phyloP scores from a whole-genome alignment of 257 asterid genomes.

The Ilex aquifolium region DNA sequence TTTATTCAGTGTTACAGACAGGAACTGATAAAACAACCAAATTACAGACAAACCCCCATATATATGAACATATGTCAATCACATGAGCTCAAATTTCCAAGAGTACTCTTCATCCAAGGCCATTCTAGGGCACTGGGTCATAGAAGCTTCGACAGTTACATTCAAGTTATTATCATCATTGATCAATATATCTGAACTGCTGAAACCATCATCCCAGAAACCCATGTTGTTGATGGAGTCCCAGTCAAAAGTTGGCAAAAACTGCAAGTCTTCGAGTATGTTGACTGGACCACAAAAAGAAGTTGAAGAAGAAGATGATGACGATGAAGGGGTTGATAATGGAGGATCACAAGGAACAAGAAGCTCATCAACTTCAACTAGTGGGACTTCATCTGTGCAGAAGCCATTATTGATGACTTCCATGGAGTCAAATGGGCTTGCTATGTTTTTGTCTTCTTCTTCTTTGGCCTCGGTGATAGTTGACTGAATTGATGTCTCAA shows the following conservation, averaged over 20 bases:
- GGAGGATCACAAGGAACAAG: conserved; percentile 31
- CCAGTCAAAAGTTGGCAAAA: conserved; percentile 34
- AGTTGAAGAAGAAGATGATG: conserved; percentile 14
- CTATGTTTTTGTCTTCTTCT: conserved; percentile 1
- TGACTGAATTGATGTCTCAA: conserved; percentile 24
- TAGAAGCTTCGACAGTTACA: background rate
- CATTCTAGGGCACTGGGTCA: background rate
- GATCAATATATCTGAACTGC: conserved; percentile 41
- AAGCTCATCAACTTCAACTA: conserved; percentile 64
- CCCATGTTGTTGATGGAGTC: conserved; percentile 35
- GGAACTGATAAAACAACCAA: too few species aligned
- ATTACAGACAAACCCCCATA: too few species aligned
- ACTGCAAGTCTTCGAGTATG: conserved; percentile 30
- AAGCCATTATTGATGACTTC: conserved; percentile 47
- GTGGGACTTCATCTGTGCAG: conserved; percentile 70
- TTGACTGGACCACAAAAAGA: conserved; percentile 6
- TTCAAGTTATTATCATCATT: conserved; percentile 18
- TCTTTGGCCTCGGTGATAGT: conserved; percentile 15
- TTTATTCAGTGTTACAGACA: too few species aligned
- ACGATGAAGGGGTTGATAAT: conserved; percentile 23
- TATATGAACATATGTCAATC: too few species aligned
- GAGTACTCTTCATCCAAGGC: conserved; percentile 15
- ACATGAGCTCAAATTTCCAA: conserved; percentile 16
- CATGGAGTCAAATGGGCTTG: conserved; percentile 13
- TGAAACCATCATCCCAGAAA: conserved; percentile 63